Conservation (phyloP, 192 early-diverging fungal species). For the Lobosporangium transversale region DNA sequence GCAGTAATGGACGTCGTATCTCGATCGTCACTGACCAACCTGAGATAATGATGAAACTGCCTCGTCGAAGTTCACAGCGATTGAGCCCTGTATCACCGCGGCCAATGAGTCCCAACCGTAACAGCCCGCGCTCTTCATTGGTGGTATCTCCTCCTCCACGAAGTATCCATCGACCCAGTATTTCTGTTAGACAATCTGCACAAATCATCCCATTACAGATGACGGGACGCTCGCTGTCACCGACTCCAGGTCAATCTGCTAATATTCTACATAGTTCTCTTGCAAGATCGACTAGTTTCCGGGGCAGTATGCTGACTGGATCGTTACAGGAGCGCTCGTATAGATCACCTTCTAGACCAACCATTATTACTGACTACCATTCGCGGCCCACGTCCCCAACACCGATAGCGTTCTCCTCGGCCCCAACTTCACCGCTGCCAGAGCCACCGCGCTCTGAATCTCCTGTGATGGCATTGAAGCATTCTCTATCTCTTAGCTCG, state of each 20-base stretch:
- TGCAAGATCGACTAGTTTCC: conserved; percentile 17
- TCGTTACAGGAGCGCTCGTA: conserved; percentile 4
- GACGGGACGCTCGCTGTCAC: background rate
- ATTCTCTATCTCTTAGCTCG: conserved; percentile 10
- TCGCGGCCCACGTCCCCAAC: conserved; percentile 26
- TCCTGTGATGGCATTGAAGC: conserved; percentile 5
- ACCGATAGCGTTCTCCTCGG: conserved; percentile 6
- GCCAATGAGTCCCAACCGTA: conserved; percentile 28
- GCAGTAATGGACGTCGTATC: conserved; percentile 27
- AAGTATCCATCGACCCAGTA: conserved; percentile 42
- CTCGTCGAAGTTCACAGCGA: conserved; percentile 36
- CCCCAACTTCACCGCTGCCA: conserved; percentile 34
- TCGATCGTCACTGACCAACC: conserved; percentile 25
- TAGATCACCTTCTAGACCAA: conserved; percentile 15
- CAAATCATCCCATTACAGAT: conserved; percentile 15
- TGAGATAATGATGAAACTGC: conserved; percentile 31
- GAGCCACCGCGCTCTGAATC: conserved; percentile 19
- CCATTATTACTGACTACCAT: background rate
- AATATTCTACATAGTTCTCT: background rate
- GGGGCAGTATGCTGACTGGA: background rate
- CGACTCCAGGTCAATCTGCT: background rate
- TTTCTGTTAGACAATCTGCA: conserved; percentile 29
- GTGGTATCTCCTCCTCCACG: conserved; percentile 43
- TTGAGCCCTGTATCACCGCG: conserved; percentile 41
- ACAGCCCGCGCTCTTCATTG: conserved; percentile 26